phyloP scores from a whole-genome alignment of 2,329 filamentous ascomycete genomes.

The Epichloe brachyelytri region DNA sequence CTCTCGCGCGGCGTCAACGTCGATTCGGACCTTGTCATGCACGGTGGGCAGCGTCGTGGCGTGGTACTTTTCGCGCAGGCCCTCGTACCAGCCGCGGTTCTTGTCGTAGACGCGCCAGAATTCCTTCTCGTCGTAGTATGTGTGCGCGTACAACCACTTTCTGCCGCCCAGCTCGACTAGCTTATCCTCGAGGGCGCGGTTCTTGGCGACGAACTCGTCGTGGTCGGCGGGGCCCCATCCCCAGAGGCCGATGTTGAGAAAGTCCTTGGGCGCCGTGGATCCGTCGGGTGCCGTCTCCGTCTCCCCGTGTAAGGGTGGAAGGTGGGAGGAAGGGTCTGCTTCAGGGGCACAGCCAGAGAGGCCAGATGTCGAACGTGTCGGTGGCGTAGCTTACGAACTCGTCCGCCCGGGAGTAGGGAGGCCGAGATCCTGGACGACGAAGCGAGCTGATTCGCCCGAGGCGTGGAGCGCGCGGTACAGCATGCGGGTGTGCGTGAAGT shows the following conservation, averaged over 20 bases:
- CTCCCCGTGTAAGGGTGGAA: conserved; percentile 41
- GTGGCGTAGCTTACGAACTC: conserved; percentile 43
- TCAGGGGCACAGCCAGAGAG: conserved; percentile 46
- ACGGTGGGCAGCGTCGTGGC: conserved; percentile 51
- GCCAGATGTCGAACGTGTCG: conserved; percentile 40
- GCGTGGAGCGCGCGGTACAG: conserved; percentile 60
- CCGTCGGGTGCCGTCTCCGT: conserved; percentile 13
- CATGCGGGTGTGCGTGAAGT: conserved; percentile 62
- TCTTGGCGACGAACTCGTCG: conserved; percentile 51
- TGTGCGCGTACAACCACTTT: conserved; percentile 82
- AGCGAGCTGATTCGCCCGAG: conserved; percentile 49
- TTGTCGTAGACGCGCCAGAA: conserved; percentile 53
- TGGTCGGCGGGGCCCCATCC: conserved; percentile 52
- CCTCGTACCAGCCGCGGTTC: conserved; percentile 45
- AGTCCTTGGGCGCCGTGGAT: conserved; percentile 16
- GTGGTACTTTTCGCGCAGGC: conserved; percentile 47
- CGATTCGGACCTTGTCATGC: conserved; percentile 56
- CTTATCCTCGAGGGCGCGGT: conserved; percentile 58
- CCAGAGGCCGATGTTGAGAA: conserved; percentile 64
- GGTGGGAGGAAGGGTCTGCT: conserved; percentile 33
- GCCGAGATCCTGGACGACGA: conserved; percentile 56
- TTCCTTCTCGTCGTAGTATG: conserved; percentile 63
- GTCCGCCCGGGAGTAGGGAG: conserved; percentile 38
- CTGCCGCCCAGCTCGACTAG: conserved; percentile 57
- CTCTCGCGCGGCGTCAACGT: conserved; percentile 30